Conservation (phyloP, 176 grass and related monocot genomes). For the Ensete glaucum region DNA sequence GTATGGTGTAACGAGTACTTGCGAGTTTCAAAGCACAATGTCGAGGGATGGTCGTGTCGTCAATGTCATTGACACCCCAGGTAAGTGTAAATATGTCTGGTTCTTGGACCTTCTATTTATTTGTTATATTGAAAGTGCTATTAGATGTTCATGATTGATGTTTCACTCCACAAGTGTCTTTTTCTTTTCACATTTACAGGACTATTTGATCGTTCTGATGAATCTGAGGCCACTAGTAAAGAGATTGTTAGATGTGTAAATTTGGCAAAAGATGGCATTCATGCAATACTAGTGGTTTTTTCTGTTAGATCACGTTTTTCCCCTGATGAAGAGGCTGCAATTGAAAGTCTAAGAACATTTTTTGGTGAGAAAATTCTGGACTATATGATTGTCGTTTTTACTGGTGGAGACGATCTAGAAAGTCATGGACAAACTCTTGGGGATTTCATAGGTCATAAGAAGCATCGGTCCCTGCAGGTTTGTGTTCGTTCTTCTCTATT, state of each 20-base stretch:
- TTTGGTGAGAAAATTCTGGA: slow-evolving; percentile 52
- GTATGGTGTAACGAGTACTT: slow-evolving; percentile 18
- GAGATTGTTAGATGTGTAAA: slow-evolving; percentile 55
- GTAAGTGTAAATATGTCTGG: slow-evolving; percentile 8
- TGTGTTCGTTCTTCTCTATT: background rate
- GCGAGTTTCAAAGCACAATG: slow-evolving; percentile 25
- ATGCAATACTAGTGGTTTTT: slow-evolving; percentile 58
- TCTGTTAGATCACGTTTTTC: slow-evolving; percentile 43
- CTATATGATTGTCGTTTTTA: slow-evolving; percentile 67
- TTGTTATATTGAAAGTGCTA: too few species aligned
- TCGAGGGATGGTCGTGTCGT: slow-evolving; percentile 27
- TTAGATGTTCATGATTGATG: background rate
- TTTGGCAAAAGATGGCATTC: slow-evolving; percentile 65
- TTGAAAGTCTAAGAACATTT: slow-evolving; percentile 43
- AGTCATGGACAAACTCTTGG: slow-evolving; percentile 28
- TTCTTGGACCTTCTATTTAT: too few species aligned
- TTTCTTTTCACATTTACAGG: slow-evolving; percentile 21
- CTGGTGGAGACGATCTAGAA: slow-evolving; percentile 45
- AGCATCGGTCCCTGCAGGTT: slow-evolving; percentile 54
- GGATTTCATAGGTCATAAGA: slow-evolving; percentile 28
- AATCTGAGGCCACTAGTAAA: slow-evolving; percentile 21
- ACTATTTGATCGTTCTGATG: slow-evolving; percentile 38
- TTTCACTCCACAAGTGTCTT: background rate
- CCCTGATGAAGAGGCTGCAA: slow-evolving; percentile 38
- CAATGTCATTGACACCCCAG: slow-evolving; percentile 47